phyloP scores from a whole-genome alignment of 306 rosid species.

The Quercus dentata region DNA sequence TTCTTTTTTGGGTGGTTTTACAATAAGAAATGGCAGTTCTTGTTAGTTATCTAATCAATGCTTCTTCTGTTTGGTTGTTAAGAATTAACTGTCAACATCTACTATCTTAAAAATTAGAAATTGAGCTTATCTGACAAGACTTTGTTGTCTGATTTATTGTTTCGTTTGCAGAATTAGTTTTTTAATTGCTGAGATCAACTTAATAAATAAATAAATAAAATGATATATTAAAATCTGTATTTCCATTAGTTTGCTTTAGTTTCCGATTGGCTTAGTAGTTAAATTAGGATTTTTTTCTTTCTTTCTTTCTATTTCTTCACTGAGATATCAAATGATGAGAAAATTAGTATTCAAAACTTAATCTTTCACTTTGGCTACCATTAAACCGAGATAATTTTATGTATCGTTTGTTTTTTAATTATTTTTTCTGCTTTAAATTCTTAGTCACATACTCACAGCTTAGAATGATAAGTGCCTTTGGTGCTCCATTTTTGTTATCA shows the following conservation, averaged over 20 bases:
- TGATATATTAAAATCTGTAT: not conserved
- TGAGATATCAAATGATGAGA: not conserved
- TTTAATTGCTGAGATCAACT: not conserved
- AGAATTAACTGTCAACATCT: conserved; percentile 8
- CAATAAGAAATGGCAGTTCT: not conserved
- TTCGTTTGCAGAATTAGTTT: not conserved
- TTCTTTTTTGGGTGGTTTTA: not conserved
- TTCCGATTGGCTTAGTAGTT: not conserved
- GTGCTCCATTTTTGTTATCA: not conserved
- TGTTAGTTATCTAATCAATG: not conserved
- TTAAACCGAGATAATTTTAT: not conserved
- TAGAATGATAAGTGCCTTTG: not conserved
- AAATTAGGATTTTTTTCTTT: not conserved
- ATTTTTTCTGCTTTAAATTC: not conserved
- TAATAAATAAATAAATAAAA: not conserved
- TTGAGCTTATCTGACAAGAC: not conserved
- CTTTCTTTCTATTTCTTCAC: not conserved
- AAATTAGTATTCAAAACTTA: not conserved
- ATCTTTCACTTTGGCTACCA: not conserved
- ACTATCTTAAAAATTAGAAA: not conserved
- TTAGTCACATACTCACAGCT: not conserved
- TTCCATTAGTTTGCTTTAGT: not conserved
- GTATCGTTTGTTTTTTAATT: not conserved
- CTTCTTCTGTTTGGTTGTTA: conserved; percentile 9
- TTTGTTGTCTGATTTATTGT: not conserved